Percentiles rank a stretch among this genome's conserved stretches.
Evolutionary conservation across 495 filamentous ascomycete genomes (phyloP).

Genomic region (Astrothelium subdiscretum): DNA sequence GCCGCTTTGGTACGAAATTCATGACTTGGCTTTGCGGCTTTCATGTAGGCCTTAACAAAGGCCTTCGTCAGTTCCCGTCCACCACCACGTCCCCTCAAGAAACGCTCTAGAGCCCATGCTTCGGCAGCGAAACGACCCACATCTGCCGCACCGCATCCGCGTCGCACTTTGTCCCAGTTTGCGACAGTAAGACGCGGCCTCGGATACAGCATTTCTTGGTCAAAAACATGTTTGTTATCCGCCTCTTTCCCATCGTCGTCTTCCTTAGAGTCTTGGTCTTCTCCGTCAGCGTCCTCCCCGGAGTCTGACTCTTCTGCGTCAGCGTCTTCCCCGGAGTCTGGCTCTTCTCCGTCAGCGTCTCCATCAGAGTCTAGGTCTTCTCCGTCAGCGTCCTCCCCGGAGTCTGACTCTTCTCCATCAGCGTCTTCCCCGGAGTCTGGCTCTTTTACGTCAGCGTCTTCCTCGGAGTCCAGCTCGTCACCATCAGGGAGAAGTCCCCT

Average conservation of each 20-base stretch:
- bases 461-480: not conserved
- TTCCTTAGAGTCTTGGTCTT: not conserved
- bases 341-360: not conserved
- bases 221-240: too few relatives aligned
- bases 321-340: too few relatives aligned
- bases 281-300: too few relatives aligned
- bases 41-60: constrained; percentile 23
- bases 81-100: constrained; percentile 22
- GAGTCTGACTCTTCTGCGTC: too few relatives aligned
- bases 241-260: not conserved
- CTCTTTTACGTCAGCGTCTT: not conserved
- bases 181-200: constrained; percentile 18
- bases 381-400: too few relatives aligned
- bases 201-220: not conserved
- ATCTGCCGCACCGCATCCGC: constrained; percentile 27
- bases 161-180: constrained; percentile 30
- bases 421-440: too few relatives aligned
- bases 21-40: constrained; percentile 1
- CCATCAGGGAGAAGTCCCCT: constrained; percentile 14
- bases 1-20: not conserved
- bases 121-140: constrained; percentile 31
- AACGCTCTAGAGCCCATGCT: constrained; percentile 28
- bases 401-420: too few relatives aligned
- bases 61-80: constrained; percentile 16
- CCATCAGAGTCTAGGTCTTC: not conserved